Evolutionary conservation across 495 filamentous ascomycete genomes (phyloP), one percentile per base, ranked within the genome.

Genomic region (Echria macrotheca): DNA sequence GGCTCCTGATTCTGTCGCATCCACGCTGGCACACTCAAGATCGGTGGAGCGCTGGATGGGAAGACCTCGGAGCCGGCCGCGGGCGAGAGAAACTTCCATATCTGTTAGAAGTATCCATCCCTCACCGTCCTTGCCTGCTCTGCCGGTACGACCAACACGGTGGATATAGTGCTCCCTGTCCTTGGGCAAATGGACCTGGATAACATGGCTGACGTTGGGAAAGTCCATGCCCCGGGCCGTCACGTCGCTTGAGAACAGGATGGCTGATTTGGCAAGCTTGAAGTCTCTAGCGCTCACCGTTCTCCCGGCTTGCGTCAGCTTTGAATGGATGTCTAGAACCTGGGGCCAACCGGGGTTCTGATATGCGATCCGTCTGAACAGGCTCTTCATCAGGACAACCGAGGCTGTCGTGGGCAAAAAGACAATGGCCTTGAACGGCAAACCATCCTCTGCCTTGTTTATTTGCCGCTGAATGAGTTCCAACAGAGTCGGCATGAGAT

Each of bases 191-290:
- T 88, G 86, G 44, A 91, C 64, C 61, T 96, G 91, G 59, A 96
- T 81, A 53, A 96, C 90, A 54, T 95, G 80, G 36, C 89, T 84
- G 44, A 96, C 91, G 54, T 89, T 83, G 45, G 91, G 90, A 71
- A 96, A 96, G 64, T 96, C 91, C 89, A 96, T 91, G 57, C 93
- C 93, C 61, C 93, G 83, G 11, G 93, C 89, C 1, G 91, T 93
- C 21, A 98, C 91, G 66, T 98, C 93, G 4, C 89, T 90, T 1
- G 91, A 91, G 64, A 97, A 79, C 21, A 98, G 77, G 45, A 98
- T 85, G 23, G 72, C 91, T 21, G 77, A 76, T 12, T 69, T 47
- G 8, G 79, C 69, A 4, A 49, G 57, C 17, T 83, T 79, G 79
- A 98, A 98, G n/a, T 24, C 47, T 0, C 88, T 75, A 0, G 93